Evolutionary conservation across 2,329 filamentous ascomycete species (phyloP).

Genomic region (Fusarium beomiforme): DNA sequence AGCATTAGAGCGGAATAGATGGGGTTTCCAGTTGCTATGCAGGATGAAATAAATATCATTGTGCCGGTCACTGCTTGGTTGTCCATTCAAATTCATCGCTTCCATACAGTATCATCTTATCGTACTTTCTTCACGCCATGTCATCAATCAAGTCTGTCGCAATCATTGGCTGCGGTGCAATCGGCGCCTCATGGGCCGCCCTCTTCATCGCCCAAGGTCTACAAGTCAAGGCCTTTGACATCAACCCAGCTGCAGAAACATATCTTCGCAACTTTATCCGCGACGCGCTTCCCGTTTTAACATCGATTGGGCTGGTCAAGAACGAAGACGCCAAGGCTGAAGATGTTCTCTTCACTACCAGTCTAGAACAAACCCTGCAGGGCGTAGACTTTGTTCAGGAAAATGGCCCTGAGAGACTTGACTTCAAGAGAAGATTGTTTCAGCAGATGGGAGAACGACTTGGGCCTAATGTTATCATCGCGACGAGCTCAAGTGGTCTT

Average conservation of each 20-base stretch:
- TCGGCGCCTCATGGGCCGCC: conserved; percentile 19
- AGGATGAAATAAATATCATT: not conserved
- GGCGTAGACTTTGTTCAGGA: conserved; percentile 4
- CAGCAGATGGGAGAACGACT: conserved; percentile 4
- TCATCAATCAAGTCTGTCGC: conserved; percentile 9
- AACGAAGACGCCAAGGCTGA: conserved; percentile 2
- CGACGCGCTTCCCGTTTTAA: conserved; percentile 14
- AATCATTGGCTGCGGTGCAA: conserved; percentile 16
- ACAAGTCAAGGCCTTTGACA: conserved; percentile 18
- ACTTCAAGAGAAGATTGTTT: conserved; percentile 11
- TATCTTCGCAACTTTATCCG: conserved; percentile 9
- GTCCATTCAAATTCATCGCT: not conserved
- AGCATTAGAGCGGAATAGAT: not conserved
- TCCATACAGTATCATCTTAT: not conserved
- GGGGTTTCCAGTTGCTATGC: not conserved
- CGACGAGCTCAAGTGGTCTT: conserved; percentile 13
- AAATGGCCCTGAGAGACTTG: conserved; percentile 15
- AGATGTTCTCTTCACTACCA: conserved; percentile 19
- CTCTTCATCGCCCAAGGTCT: conserved; percentile 17
- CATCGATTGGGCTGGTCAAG: conserved; percentile 3
- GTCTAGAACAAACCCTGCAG: not conserved
- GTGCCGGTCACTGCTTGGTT: not conserved
- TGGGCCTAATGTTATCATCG: not conserved
- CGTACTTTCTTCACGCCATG: not conserved
- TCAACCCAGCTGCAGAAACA: conserved; percentile 11